These are phyloP conservation scores for Carallia pectinifolia DNA, from an alignment of 345 rosid genomes.

Conservation along the genomic window DNA sequence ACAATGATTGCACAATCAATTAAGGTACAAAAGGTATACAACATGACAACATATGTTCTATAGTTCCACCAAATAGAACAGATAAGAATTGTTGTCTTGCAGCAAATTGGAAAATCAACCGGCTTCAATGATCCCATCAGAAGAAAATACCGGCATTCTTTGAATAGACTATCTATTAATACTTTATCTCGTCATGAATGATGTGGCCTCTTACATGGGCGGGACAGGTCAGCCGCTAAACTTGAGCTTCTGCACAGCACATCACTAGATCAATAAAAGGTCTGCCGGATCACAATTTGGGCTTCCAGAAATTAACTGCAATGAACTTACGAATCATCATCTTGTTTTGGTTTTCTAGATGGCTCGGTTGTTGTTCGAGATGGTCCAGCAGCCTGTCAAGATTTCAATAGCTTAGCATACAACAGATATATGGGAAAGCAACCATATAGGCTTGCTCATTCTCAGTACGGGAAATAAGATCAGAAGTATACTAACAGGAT, in stretches of 20 bases:
- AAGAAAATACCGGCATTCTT: not conserved
- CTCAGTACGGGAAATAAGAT: no score
- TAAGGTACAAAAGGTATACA: constrained; percentile 25
- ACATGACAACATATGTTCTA: constrained; percentile 10
- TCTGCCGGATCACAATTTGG: not conserved
- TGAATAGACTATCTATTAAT: constrained; percentile 18
- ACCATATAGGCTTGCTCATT: no score
- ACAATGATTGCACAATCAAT: constrained; percentile 3
- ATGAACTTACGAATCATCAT: constrained; percentile 51
- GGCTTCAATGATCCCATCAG: not conserved
- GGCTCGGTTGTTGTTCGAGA: constrained; percentile 41
- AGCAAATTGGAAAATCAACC: not conserved
- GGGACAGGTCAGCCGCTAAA: constrained; percentile 20
- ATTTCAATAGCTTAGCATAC: constrained; percentile 13
- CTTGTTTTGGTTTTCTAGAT: constrained; percentile 46
- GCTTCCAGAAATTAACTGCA: not conserved
- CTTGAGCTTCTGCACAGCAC: constrained; percentile 38
- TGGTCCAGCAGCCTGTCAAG: constrained; percentile 48
- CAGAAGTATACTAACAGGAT: constrained; percentile 56
- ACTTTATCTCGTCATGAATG: constrained; percentile 11
- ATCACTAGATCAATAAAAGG: constrained; percentile 12
- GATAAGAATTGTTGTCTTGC: constrained; percentile 12
- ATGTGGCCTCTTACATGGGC: constrained; percentile 40
- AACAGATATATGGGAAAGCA: not conserved
- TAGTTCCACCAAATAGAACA: constrained; percentile 11